phyloP scores from a whole-genome alignment of 2,329 filamentous ascomycete species.

The Botrytis galanthina region DNA sequence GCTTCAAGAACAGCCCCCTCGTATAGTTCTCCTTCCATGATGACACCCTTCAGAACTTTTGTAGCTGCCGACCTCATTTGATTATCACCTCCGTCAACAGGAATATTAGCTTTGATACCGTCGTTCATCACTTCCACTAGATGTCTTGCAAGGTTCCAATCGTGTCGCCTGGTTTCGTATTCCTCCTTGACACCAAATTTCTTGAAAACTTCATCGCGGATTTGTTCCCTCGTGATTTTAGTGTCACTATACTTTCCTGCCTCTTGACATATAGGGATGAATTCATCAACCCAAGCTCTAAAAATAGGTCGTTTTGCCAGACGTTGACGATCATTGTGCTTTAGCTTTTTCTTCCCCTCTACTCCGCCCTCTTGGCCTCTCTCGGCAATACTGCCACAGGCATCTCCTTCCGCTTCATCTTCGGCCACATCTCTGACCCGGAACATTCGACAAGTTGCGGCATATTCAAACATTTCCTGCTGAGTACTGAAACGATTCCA shows the following conservation, averaged over 20 bases:
- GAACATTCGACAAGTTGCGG: conserved; percentile 58
- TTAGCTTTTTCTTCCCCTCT: conserved; percentile 42
- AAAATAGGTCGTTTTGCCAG: conserved; percentile 57
- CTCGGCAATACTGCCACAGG: conserved; percentile 13
- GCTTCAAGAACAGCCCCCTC: conserved; percentile 40
- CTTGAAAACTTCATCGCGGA: conserved; percentile 53
- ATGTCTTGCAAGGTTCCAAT: conserved; percentile 45
- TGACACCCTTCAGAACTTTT: conserved; percentile 49
- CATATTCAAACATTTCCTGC: conserved; percentile 62
- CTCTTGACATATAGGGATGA: conserved; percentile 52
- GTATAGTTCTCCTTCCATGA: conserved; percentile 46
- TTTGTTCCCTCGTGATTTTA: conserved; percentile 42
- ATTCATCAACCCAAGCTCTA: conserved; percentile 60
- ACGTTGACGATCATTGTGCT: conserved; percentile 56
- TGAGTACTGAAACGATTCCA: conserved; percentile 53
- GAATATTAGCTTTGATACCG: conserved; percentile 45
- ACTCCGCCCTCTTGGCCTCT: conserved; percentile 37
- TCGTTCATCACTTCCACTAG: conserved; percentile 45
- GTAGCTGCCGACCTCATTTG: conserved; percentile 31
- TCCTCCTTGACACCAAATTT: conserved; percentile 48
- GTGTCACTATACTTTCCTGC: conserved; percentile 40
- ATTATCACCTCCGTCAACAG: conserved; percentile 23
- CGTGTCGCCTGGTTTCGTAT: conserved; percentile 45
- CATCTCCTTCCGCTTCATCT: conserved; percentile 25
- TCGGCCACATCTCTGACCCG: conserved; percentile 42